Evolutionary conservation across 306 rosid genomes (phyloP), one percentile per base, ranked within the genome.

Genomic region (Fragaria ananassa): DNA sequence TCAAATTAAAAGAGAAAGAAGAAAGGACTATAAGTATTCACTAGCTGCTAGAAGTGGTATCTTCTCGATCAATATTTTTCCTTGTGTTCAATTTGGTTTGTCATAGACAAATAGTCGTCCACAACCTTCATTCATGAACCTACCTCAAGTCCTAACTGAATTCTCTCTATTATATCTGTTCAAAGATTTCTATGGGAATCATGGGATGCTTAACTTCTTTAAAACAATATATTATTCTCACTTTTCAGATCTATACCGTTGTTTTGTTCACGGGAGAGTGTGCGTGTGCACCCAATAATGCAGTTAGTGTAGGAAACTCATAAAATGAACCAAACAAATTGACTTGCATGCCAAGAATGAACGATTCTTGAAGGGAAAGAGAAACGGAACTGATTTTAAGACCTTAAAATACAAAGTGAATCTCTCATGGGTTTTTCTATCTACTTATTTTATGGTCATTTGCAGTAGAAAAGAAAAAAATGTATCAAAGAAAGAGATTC

Each of bases 401-500:
- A 37, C 49, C 47, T 45, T 74, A 69, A 73, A 31, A 80, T 78
- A 50, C 72, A 8, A 17, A 25, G 79, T 68, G 77, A 83, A 83
- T 62, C 68, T 61, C 68, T 64, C 23, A 54, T 47, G 23, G n/a
- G 29, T 13, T 31, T 76, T 77, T 79, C 27, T 27, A 35, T 49
- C 14, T 27, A 60, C 37, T 64, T 73, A 82, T 74, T 75, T 72
- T 73, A 34, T 29, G 34, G 3, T 58, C 37, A 29, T 17, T 14
- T 21, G 21, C n/a, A n/a, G 34, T 50, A 9, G 29, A 74, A 50
- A 60, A 5, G 71, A 44, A 70, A 6, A 6, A 39, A 1, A 5
- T 4, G 3, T 9, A 51, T 65, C 11, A 78, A 76, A 78, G 83
- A 74, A 85, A 76, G 84, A 85, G 89, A 89, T 86, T 81, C 90